Evolutionary conservation across 2,329 filamentous ascomycete genomes (phyloP), one percentile per base, ranked within the genome.

Genomic region (Passalora sequoiae): DNA sequence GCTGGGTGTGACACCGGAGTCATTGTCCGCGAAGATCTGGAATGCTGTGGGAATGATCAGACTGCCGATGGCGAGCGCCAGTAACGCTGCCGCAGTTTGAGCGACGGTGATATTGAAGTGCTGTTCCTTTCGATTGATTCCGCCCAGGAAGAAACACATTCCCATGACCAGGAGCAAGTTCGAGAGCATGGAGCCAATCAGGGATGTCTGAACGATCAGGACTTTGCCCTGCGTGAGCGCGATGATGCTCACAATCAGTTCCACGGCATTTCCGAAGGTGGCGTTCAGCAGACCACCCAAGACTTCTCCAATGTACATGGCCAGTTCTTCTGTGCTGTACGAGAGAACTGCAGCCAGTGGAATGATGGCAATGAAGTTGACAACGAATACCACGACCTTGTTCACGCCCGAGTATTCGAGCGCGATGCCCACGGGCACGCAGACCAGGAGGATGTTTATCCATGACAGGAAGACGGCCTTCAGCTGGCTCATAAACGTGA

Each of bases 301-400:
- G 0, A 86, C 89, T 64, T 96, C 89, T 38, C 89, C 89, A 43
- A 69, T 68, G 44, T 82, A 76, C 41, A 89, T 68, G 3, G 89
- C 86, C 52, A 96, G 83, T 65, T 95, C 89, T 64, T 97, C 91
- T 0, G 91, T 96, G 0, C 87, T 86, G 59, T 85, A 94, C 56
- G 85, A 84, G 17, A 97, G 73, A 72, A 95, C 82, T 10, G 84
- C 86, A 2, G 91, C 91, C 29, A 96, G 74, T 0, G 89, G 89
- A 46, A 96, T 83, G 55, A 96, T 95, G 49, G 89, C 91, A 51
- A 96, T 77, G 59, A 96, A 96, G 69, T 96, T 96, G 66, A 96
- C 77, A 43, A 89, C 78, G 59, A 96, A 96, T 35, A 64, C 55
- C 15, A 74, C 76, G 45, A 84, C 73, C 3, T 74, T 71, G 58